These are phyloP conservation scores for Echium plantagineum DNA, from an alignment of 257 asterid genomes.

Conservation along the genomic window DNA sequence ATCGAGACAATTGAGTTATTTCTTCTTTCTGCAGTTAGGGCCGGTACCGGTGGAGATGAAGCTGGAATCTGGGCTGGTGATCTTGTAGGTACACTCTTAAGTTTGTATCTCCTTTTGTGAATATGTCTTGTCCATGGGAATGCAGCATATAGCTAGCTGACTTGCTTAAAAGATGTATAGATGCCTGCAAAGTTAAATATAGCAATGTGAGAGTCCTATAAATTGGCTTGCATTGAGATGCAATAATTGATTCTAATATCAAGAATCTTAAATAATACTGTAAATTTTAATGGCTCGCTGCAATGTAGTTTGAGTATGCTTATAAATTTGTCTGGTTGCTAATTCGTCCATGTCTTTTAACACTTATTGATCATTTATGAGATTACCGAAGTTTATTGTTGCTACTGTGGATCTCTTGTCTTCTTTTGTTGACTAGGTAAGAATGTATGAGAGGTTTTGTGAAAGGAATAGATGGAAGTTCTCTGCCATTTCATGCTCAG, in stretches of 20 bases:
- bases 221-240: background rate
- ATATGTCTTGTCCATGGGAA: background rate
- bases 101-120: background rate
- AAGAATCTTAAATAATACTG: too few species aligned
- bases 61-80: constrained; percentile 99
- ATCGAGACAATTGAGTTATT: background rate
- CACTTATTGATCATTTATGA: background rate
- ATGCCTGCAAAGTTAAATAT: too few species aligned
- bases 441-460: constrained; percentile 80
- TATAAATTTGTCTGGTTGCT: too few species aligned
- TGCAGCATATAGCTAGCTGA: background rate
- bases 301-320: background rate
- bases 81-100: constrained; percentile 92
- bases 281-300: background rate
- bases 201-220: background rate
- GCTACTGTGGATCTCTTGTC: background rate
- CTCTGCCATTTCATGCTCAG: constrained; percentile 66
- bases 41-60: constrained; percentile 99
- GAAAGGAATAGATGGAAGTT: constrained; percentile 77
- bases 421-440: constrained; percentile 33
- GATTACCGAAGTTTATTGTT: background rate
- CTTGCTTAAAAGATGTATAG: constrained; percentile 2
- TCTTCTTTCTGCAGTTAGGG: constrained; percentile 60
- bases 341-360: background rate
- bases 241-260: background rate